Percentiles rank a stretch among this genome's conserved stretches.
Conservation (phyloP, 2,329 filamentous ascomycete genomes). For the Cladosporium sp. region DNA sequence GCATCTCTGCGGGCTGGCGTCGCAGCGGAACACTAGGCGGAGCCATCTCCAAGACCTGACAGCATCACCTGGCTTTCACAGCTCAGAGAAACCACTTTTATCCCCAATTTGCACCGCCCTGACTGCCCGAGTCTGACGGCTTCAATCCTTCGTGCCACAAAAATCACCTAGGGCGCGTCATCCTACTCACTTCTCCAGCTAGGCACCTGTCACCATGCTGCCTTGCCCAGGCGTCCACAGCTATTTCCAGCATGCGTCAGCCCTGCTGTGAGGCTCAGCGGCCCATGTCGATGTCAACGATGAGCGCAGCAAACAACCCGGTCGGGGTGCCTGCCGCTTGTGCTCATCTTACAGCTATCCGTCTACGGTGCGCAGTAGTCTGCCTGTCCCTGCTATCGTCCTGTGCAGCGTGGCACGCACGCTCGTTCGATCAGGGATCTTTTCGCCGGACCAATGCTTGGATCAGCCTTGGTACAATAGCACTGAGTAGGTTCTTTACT, state of each 20-base stretch:
- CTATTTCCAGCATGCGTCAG: slow-evolving; percentile 3
- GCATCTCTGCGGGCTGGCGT: slow-evolving; percentile 7
- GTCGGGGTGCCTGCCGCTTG: not conserved
- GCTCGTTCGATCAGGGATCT: not conserved
- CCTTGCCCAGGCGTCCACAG: not conserved
- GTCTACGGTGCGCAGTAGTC: not conserved
- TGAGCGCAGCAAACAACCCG: not conserved
- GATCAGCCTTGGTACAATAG: slow-evolving; percentile 4
- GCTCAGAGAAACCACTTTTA: not conserved
- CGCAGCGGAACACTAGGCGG: not conserved
- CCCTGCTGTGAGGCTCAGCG: slow-evolving; percentile 11
- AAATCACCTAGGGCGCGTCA: not conserved
- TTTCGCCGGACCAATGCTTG: slow-evolving; percentile 3
- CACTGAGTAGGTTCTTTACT: slow-evolving; percentile 4
- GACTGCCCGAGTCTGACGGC: not conserved
- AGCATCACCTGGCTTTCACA: not conserved
- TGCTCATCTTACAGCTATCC: not conserved
- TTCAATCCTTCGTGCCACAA: slow-evolving; percentile 1
- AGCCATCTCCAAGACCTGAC: not conserved
- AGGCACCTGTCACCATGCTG: slow-evolving; percentile 5
- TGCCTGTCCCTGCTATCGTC: not conserved
- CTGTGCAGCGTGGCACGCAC: slow-evolving; percentile 2
- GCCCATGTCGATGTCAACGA: not conserved
- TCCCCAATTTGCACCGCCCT: not conserved
- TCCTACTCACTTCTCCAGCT: not conserved